These are phyloP conservation scores for Sphagnum contortum DNA, from an alignment of 225 moss, liverwort and hornwort genomes.

Conservation along the genomic window DNA sequence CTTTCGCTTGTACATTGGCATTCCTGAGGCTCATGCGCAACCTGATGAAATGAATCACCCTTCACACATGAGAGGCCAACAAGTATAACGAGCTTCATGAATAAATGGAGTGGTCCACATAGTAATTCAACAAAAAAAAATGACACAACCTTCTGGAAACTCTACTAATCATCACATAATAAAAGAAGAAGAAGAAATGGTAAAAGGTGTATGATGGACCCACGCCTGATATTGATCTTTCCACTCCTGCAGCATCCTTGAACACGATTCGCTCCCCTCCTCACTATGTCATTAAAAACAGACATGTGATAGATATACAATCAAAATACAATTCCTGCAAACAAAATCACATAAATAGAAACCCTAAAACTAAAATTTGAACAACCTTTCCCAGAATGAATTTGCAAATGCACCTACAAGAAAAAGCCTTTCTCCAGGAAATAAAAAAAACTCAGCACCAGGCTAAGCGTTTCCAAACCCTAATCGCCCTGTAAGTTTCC, in stretches of 20 bases:
- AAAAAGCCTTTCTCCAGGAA: too few relatives aligned
- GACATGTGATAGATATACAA: not conserved
- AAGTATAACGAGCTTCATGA: not conserved
- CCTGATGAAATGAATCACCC: constrained; percentile 22
- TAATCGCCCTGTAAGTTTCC: too few relatives aligned
- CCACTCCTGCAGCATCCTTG: constrained; percentile 70
- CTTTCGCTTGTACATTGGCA: constrained; percentile 77
- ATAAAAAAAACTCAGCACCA: too few relatives aligned
- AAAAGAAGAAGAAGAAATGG: constrained; percentile 4
- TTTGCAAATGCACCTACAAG: too few relatives aligned
- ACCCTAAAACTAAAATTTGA: not conserved
- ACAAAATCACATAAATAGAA: not conserved
- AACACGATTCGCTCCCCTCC: constrained; percentile 61
- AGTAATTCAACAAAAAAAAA: not conserved
- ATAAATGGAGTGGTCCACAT: not conserved
- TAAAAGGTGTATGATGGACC: constrained; percentile 33
- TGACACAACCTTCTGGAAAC: not conserved
- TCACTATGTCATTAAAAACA: constrained; percentile 45
- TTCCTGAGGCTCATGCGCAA: constrained; percentile 75
- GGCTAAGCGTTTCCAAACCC: too few relatives aligned
- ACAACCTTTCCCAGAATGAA: too few relatives aligned
- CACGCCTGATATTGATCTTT: constrained; percentile 89
- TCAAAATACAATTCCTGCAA: not conserved
- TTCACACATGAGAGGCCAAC: not conserved
- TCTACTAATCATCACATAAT: not conserved